Evolutionary conservation across 768 basidiomycete genomes (phyloP), one percentile per base, ranked within the genome.

Genomic region (Boletus bicolor): DNA sequence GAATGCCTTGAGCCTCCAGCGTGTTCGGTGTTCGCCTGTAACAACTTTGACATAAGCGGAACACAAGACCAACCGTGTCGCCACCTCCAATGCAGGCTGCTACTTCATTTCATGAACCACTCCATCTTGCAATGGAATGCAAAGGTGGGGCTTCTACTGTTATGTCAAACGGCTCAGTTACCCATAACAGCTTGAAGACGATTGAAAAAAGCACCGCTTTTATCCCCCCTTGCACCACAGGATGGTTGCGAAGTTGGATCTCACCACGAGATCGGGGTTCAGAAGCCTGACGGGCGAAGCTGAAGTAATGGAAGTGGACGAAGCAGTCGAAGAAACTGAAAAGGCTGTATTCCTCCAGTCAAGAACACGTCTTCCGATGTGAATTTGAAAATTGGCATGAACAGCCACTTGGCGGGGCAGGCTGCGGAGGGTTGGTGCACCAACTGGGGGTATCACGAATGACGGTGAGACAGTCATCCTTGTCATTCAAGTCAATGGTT

Each of bases 1-100:
- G 11, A 8, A 32, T n/a, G 55, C 59, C 62, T 61, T 34, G 55
- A 51, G 47, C 32, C 36, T 45, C 4, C 14, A 24, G 34, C 54
- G 21, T 49, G 62, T 54, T 14, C 3, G 17, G 11, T 44, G 21
- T 19, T 48, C 28, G 7, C 34, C 14, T n/a, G 28, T 5, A 34
- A 34, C 30, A 7, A 34, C 35, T 4, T 10, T 8, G 7, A n/a
- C 6, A 17, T 11, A 30, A 26, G 14, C n/a, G 17, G 19, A 38
- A 24, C 17, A 5, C 10, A 49, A 21, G 5, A 24, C 30, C 1
- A 15, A 24, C 8, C 5, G 19, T 21, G 21, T 48, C 4, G 6
- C 21, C 10, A 5, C 21, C 7, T 37, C 28, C 36, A 19, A 47
- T 38, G 26, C 9, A 3, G 36, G 24, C 3, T 39, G 3, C 10